Evolutionary conservation across 2,329 filamentous ascomycete genomes (phyloP), one percentile per base, ranked within the genome.

Genomic region (Tolypocladium tundrense): DNA sequence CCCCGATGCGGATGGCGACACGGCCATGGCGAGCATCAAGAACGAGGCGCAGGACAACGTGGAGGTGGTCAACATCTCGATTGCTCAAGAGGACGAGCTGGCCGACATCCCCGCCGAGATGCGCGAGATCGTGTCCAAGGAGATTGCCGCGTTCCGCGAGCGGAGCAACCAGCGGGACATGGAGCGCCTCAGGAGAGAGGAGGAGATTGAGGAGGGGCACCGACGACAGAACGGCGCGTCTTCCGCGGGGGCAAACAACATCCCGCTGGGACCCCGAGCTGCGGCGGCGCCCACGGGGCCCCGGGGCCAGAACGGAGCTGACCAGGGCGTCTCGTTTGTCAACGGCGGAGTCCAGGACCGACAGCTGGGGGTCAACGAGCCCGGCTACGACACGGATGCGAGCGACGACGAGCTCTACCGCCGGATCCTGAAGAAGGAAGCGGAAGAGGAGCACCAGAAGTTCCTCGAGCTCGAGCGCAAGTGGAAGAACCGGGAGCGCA

Each of bases 71-170:
- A 96, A 92, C 59, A 96, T 97, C 59, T 88, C 91, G 4, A 80
- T 96, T 39, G 86, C 87, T 1, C 84, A 88, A 56, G 94, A 99
- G 62, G 95, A 99, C 68, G 94, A 99, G 68, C 79, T 99, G 37
- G 88, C 92, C 24, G 94, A 99, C 67, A 97, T 99, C 53, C 94
- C 94, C 0, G 88, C 90, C 1, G 94, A 97, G 69, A 95, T 96
- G 91, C 87, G 94, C 31, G 94, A 96, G 69, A 92, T 91, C 0
- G 94, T 99, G 19, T 90, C 94, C 0, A 88, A 88, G 58, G 95
- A 99, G 70, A 99, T 99, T 66, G 87, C 91, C 0, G 90, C 92
- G 0, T 99, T 99, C 77, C 83, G 94, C 63, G 94, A 99, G 64
- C 83, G 93, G 24, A 97, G 93, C 65, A 96, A 86, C 60, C 85